These are phyloP conservation scores for Mytilinidion resinicola DNA, from an alignment of 495 filamentous ascomycete genomes.

Conservation along the genomic window DNA sequence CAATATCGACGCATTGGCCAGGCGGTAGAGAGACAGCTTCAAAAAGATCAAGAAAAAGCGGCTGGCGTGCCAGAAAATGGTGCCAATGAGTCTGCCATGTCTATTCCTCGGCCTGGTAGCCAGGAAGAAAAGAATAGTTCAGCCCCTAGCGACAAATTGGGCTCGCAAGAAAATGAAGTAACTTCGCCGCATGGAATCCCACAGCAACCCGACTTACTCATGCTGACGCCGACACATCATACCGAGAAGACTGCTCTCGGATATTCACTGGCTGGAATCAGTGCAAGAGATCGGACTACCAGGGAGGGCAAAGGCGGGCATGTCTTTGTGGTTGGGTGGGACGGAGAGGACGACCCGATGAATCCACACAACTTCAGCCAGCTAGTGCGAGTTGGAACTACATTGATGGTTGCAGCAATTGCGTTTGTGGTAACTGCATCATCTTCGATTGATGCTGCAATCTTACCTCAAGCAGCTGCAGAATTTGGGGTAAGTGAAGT, in stretches of 20 bases:
- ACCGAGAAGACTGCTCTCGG: neutral
- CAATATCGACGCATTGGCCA: constrained; percentile 41
- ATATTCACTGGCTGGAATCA: constrained; percentile 25
- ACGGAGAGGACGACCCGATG: constrained; percentile 46
- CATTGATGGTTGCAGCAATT: constrained; percentile 47
- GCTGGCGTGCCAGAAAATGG: too few species aligned
- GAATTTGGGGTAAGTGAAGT: constrained; percentile 49
- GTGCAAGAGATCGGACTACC: constrained; percentile 34
- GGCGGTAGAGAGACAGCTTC: constrained; percentile 33
- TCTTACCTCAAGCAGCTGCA: constrained; percentile 39
- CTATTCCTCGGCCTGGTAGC: too few species aligned
- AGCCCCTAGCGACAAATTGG: too few species aligned
- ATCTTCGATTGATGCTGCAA: constrained; percentile 47
- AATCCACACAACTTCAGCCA: constrained; percentile 53
- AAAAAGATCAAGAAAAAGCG: constrained; percentile 17
- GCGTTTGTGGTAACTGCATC: constrained; percentile 48
- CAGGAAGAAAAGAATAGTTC: too few species aligned
- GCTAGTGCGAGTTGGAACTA: constrained; percentile 37
- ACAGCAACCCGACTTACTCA: too few species aligned
- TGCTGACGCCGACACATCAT: too few species aligned
- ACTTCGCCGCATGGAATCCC: too few species aligned
- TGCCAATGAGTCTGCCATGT: too few species aligned
- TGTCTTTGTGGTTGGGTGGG: constrained; percentile 56
- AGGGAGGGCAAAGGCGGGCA: constrained; percentile 30
- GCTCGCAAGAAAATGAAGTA: too few species aligned